These are phyloP conservation scores for Vinca minor DNA, from an alignment of 257 asterid species.

Conservation along the genomic window DNA sequence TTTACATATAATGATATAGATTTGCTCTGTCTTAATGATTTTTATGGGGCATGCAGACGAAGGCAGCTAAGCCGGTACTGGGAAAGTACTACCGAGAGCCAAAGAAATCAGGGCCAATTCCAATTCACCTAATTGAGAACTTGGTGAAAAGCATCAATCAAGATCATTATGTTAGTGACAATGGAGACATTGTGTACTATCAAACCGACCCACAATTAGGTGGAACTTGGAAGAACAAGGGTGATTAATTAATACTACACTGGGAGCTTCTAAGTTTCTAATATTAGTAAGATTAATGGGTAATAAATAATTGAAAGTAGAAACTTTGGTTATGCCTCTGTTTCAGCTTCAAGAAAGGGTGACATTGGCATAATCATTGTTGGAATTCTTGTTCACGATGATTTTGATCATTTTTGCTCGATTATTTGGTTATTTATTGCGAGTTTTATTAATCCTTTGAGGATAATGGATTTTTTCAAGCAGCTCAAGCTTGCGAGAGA, in stretches of 20 bases:
- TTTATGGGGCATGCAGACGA: slow-evolving; percentile 40
- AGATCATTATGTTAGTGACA: slow-evolving; percentile 70
- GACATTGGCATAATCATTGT: too few relatives aligned
- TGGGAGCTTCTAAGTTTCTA: too few relatives aligned
- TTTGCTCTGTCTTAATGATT: too few relatives aligned
- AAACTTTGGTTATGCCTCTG: too few relatives aligned
- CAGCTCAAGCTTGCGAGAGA: neutral
- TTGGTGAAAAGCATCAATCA: slow-evolving; percentile 43
- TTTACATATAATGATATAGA: neutral
- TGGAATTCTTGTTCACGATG: neutral
- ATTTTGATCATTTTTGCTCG: neutral
- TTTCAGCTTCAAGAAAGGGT: too few relatives aligned
- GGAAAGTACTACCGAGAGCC: slow-evolving; percentile 84
- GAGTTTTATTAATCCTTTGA: neutral
- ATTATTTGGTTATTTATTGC: too few relatives aligned
- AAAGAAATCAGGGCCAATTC: slow-evolving; percentile 55
- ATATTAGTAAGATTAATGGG: too few relatives aligned
- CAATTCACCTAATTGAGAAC: slow-evolving; percentile 44
- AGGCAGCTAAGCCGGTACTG: slow-evolving; percentile 51
- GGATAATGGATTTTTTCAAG: neutral
- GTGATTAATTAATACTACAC: neutral
- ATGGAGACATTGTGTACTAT: slow-evolving; percentile 66
- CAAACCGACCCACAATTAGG: slow-evolving; percentile 42
- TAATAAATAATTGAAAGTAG: neutral
- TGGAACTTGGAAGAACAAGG: slow-evolving; percentile 2